Percentiles rank a stretch among this genome's conserved stretches.
phyloP scores from a whole-genome alignment of 768 basidiomycete genomes.

The Kwoniella sp. region DNA sequence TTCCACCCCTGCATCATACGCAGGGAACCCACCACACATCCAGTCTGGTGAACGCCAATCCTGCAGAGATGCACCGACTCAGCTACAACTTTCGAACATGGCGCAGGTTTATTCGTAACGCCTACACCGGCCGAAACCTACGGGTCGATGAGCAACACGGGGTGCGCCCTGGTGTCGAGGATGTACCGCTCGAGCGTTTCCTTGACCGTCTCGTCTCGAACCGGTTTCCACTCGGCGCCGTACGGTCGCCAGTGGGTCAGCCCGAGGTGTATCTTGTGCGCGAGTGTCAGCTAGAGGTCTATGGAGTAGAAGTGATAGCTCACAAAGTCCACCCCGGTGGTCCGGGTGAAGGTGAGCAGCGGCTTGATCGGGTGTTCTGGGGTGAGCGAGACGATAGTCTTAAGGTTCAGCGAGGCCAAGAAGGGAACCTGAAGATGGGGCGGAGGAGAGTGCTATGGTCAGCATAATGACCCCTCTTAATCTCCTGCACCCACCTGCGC shows the following conservation, averaged over 20 bases:
- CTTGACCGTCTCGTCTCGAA: conserved; percentile 46
- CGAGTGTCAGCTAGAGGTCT: background rate
- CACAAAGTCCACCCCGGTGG: conserved; percentile 42
- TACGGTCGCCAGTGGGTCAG: conserved; percentile 34
- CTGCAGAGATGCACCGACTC: conserved; percentile 7
- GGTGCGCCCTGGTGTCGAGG: conserved; percentile 32
- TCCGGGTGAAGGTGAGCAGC: conserved; percentile 25
- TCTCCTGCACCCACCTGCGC: conserved; percentile 30
- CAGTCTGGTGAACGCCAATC: conserved; percentile 45
- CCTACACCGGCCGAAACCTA: conserved; percentile 18
- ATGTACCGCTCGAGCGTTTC: conserved; percentile 37
- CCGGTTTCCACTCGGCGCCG: conserved; percentile 40
- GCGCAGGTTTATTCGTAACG: background rate
- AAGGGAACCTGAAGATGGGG: conserved; percentile 33
- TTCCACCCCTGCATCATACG: conserved; percentile 45
- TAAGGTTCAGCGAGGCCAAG: conserved; percentile 31
- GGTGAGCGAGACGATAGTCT: conserved; percentile 43
- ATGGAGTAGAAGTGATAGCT: conserved; percentile 9
- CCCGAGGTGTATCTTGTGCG: conserved; percentile 39
- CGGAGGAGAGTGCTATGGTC: background rate
- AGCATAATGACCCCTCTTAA: background rate
- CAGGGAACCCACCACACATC: conserved; percentile 41
- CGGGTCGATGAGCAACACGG: conserved; percentile 43
- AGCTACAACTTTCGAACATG: background rate
- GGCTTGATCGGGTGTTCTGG: conserved; percentile 45